Conservation (phyloP, 768 basidiomycete species). For the Trametes elegans region DNA sequence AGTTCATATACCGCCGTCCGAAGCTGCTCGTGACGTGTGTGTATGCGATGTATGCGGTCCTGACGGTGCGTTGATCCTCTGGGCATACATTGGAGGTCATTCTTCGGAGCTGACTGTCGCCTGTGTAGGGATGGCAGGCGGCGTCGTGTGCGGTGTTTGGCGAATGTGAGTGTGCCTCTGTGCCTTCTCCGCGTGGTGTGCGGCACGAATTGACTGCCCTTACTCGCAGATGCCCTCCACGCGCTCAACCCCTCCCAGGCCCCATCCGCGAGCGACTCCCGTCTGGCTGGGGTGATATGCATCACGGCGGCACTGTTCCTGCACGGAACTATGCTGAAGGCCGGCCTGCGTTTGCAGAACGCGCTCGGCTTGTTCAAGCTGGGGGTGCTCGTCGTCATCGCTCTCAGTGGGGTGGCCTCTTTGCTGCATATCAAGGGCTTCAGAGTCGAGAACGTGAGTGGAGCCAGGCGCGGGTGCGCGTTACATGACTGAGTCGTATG, state of each 20-base stretch:
- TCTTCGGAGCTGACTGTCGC: not conserved
- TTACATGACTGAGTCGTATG: too few species aligned
- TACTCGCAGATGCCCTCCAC: conserved; percentile 53
- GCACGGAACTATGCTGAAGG: conserved; percentile 52
- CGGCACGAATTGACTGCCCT: not conserved
- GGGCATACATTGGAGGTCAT: not conserved
- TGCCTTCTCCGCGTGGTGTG: not conserved
- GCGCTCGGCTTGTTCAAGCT: conserved; percentile 61
- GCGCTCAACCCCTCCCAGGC: conserved; percentile 41
- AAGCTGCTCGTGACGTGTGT: conserved; percentile 59
- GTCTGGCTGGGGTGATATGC: conserved; percentile 53
- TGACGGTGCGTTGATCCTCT: conserved; percentile 43
- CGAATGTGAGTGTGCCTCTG: conserved; percentile 52
- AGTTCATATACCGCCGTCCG: conserved; percentile 65
- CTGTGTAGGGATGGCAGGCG: conserved; percentile 52
- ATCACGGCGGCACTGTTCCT: conserved; percentile 54
- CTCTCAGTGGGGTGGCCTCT: conserved; percentile 52
- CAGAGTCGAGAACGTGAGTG: conserved; percentile 41
- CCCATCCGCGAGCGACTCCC: conserved; percentile 49
- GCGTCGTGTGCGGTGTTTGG: conserved; percentile 66
- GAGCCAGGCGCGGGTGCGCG: not conserved
- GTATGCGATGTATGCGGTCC: conserved; percentile 55
- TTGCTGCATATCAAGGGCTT: conserved; percentile 51
- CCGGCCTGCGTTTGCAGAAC: conserved; percentile 65
- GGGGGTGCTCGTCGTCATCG: conserved; percentile 49